Conservation (phyloP, 495 filamentous ascomycete species). For the Xylaria venustula region DNA sequence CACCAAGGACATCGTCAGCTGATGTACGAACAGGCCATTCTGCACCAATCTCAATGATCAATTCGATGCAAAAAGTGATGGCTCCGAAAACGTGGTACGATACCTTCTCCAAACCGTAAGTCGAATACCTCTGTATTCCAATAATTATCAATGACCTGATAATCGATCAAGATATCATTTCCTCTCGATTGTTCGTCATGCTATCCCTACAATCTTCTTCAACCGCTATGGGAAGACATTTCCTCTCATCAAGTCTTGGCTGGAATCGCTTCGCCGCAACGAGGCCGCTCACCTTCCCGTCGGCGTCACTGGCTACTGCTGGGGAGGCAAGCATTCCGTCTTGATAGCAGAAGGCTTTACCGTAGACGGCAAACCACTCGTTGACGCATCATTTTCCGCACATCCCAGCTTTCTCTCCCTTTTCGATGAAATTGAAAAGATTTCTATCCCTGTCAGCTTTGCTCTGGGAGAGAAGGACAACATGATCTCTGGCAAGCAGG, state of each 20-base stretch:
- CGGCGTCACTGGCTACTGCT: constrained; percentile 25
- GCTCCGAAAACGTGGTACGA: constrained; percentile 11
- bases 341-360: constrained; percentile 12
- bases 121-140: background rate
- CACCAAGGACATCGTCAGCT: background rate
- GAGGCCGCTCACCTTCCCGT: constrained; percentile 15
- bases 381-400: constrained; percentile 23
- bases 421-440: constrained; percentile 18
- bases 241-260: constrained; percentile 26
- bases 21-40: constrained; percentile 5
- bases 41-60: constrained; percentile 8
- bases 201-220: constrained; percentile 29
- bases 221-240: constrained; percentile 36
- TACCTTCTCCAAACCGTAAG: constrained; percentile 16
- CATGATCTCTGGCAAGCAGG: constrained; percentile 6
- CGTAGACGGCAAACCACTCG: constrained; percentile 12
- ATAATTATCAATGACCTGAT: background rate
- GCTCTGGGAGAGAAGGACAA: constrained; percentile 17
- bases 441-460: constrained; percentile 21
- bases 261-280: constrained; percentile 16
- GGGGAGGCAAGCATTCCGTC: constrained; percentile 26
- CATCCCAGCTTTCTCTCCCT: constrained; percentile 20
- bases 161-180: constrained; percentile 27
- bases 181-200: constrained; percentile 37
- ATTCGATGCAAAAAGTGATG: background rate